Percentiles rank a stretch among this genome's conserved stretches.
Conservation (phyloP, 2,329 filamentous ascomycete species). For the Monascus ruber region DNA sequence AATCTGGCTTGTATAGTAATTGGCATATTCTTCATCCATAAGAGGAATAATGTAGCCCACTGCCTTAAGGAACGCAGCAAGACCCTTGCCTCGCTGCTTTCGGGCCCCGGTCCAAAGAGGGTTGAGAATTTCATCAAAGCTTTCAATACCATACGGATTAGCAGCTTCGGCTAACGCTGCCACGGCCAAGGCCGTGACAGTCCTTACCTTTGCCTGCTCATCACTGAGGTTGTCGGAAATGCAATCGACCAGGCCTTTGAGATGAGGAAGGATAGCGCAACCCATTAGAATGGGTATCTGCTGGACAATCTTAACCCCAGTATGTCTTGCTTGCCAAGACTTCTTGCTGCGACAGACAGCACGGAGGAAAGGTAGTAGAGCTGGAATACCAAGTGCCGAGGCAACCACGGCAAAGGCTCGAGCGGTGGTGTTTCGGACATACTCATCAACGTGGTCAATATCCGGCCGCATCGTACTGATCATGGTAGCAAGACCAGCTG, state of each 20-base stretch:
- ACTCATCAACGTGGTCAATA: conserved; percentile 97
- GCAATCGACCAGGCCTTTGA: conserved; percentile 92
- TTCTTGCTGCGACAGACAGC: conserved; percentile 98
- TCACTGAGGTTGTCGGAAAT: conserved; percentile 94
- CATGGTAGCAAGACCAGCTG: conserved; percentile 94
- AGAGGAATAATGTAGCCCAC: conserved; percentile 96
- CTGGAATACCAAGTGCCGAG: conserved; percentile 88
- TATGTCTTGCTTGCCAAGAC: conserved; percentile 96
- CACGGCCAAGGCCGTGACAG: conserved; percentile 88
- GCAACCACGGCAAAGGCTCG: conserved; percentile 95
- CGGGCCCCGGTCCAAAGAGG: conserved; percentile 92
- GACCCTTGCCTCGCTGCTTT: conserved; percentile 90
- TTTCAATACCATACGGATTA: conserved; percentile 97
- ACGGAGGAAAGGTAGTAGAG: conserved; percentile 83
- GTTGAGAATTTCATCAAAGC: conserved; percentile 94
- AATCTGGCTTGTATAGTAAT: conserved; percentile 96
- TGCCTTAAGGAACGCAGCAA: conserved; percentile 92
- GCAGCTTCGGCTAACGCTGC: conserved; percentile 91
- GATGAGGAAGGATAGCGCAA: conserved; percentile 85
- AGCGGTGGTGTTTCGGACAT: conserved; percentile 94
- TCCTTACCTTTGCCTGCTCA: conserved; percentile 94
- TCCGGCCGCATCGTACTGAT: conserved; percentile 98
- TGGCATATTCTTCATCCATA: conserved; percentile 99
- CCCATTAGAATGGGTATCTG: conserved; percentile 99
- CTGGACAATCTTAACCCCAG: conserved; percentile 97